Evolutionary conservation across 2,329 filamentous ascomycete species (phyloP).

Genomic region (Chrysoporthe deuterocubensis): DNA sequence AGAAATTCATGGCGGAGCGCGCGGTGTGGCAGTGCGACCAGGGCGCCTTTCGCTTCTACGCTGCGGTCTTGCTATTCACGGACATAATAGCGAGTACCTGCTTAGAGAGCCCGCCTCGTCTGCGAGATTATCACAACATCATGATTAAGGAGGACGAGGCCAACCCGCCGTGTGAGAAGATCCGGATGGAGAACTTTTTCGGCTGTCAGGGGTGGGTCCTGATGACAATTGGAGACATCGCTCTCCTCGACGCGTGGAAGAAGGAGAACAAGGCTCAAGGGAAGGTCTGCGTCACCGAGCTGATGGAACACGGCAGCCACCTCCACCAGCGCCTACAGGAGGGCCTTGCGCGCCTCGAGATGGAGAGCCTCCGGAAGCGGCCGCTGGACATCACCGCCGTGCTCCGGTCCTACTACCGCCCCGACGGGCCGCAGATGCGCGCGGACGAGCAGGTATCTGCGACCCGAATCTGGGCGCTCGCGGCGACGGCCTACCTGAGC

Average conservation of each 20-base stretch:
- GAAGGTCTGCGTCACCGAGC: conserved; percentile 42
- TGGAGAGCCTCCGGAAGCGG: conserved; percentile 29
- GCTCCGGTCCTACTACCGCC: conserved; percentile 22
- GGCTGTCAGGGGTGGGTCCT: conserved; percentile 60
- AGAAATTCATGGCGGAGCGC: conserved; percentile 35
- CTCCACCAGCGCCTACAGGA: conserved; percentile 30
- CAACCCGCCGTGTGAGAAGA: conserved; percentile 36
- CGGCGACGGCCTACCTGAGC: conserved; percentile 34
- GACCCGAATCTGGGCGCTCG: conserved; percentile 36
- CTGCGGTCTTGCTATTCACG: conserved; percentile 51
- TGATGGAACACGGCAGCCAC: conserved; percentile 22
- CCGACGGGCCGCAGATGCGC: conserved; percentile 25
- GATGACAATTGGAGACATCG: conserved; percentile 55
- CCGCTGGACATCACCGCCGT: conserved; percentile 28
- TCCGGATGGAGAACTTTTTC: conserved; percentile 51
- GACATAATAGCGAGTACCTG: conserved; percentile 56
- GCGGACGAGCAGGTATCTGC: conserved; percentile 30
- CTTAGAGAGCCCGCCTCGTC: conserved; percentile 45
- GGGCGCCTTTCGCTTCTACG: conserved; percentile 52
- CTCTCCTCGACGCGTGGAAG: conserved; percentile 57
- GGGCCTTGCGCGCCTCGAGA: conserved; percentile 26
- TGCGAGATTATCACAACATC: conserved; percentile 46
- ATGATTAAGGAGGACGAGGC: conserved; percentile 43
- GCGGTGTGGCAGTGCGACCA: conserved; percentile 51
- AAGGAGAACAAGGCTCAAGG: conserved; percentile 46